Conservation (phyloP, 768 basidiomycete genomes). For the Tulasnella sp. region DNA sequence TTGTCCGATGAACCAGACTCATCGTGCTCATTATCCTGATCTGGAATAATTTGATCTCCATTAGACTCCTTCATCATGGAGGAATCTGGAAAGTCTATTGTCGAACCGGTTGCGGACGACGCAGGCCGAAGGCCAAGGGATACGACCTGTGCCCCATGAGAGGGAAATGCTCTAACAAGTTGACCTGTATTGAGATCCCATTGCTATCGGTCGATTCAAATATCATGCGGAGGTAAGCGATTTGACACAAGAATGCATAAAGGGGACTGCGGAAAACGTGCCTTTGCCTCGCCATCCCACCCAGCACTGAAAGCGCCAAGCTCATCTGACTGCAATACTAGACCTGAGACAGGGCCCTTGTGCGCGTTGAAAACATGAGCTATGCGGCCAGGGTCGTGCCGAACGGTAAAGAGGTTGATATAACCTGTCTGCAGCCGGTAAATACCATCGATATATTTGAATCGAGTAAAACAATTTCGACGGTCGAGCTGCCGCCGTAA, state of each 20-base stretch:
- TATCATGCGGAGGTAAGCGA: background rate
- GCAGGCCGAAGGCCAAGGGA: slow-evolving; percentile 3
- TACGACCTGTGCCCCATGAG: background rate
- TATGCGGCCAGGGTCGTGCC: slow-evolving; percentile 78
- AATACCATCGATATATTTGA: background rate
- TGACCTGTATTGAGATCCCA: slow-evolving; percentile 96
- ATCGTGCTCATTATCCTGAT: slow-evolving; percentile 32
- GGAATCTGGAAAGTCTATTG: slow-evolving; percentile 4
- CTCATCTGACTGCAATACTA: slow-evolving; percentile 69
- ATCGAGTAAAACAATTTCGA: background rate
- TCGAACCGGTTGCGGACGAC: background rate
- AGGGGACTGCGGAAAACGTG: slow-evolving; percentile 30
- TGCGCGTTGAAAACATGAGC: slow-evolving; percentile 65
- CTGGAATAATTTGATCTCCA: background rate
- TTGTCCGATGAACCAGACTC: slow-evolving; percentile 75
- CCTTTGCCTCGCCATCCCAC: slow-evolving; percentile 85
- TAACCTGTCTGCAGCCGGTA: slow-evolving; percentile 50
- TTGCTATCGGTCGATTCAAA: slow-evolving; percentile 65
- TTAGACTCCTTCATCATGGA: background rate
- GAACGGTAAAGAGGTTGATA: slow-evolving; percentile 84
- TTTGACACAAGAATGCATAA: background rate
- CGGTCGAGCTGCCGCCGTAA: slow-evolving; percentile 1
- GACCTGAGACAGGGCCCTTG: slow-evolving; percentile 68
- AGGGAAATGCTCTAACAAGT: slow-evolving; percentile 55
- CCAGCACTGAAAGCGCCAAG: slow-evolving; percentile 80